A percentile compares a stretch with the other conserved stretches of the same genome.
These are phyloP conservation scores for Stephania yunnanensis DNA, from an alignment of 164 flowering plant genomes.

Conservation along the genomic window DNA sequence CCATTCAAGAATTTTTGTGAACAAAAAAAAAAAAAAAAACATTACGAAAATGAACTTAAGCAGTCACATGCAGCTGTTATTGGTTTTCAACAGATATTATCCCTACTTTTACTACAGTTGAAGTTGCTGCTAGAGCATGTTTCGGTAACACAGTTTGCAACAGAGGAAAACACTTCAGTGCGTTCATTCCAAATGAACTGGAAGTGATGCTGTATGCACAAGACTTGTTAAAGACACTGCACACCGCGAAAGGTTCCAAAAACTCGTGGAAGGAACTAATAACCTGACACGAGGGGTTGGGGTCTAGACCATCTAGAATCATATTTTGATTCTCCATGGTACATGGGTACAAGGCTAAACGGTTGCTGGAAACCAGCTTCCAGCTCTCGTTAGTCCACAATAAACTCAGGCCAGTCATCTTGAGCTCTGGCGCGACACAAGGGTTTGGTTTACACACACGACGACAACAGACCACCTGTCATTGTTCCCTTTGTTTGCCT, in stretches of 20 bases:
- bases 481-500: constrained; percentile 37
- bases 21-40: too few species aligned
- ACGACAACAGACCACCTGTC: constrained; percentile 30
- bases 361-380: constrained; percentile 56
- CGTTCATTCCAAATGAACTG: neutral
- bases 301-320: constrained; percentile 19
- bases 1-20: too few species aligned
- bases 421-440: constrained; percentile 28
- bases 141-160: neutral
- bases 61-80: too few species aligned
- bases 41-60: too few species aligned
- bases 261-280: neutral
- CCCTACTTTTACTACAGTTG: neutral
- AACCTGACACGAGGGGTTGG: constrained; percentile 9
- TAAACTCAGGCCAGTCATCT: constrained; percentile 26
- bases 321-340: constrained; percentile 16
- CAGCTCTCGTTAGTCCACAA: constrained; percentile 36
- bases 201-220: constrained; percentile 5
- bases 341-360: constrained; percentile 23
- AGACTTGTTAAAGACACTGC: constrained; percentile 7
- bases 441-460: constrained; percentile 42
- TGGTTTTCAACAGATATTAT: too few species aligned
- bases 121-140: neutral
- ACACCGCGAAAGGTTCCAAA: constrained; percentile 2
- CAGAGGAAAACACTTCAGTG: neutral